Percentiles rank a stretch among this genome's conserved stretches.
Conservation (phyloP, 2,329 filamentous ascomycete species). For the Rhinocladiella mackenziei region DNA sequence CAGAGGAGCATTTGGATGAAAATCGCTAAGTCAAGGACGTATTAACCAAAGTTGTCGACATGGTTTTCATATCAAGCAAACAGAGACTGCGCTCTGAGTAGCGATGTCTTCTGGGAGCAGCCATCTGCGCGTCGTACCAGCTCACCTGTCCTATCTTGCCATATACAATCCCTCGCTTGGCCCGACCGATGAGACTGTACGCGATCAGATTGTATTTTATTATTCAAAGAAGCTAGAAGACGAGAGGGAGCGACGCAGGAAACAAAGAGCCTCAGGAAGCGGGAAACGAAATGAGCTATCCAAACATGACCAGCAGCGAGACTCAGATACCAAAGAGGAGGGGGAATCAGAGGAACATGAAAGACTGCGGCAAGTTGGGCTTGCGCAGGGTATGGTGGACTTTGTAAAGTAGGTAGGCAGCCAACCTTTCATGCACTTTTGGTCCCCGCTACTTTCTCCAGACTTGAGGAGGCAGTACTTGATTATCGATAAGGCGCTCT, state of each 20-base stretch:
- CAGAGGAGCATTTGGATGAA: neutral
- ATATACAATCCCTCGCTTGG: constrained; percentile 91
- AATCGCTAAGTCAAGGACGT: too few relatives aligned
- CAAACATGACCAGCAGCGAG: constrained; percentile 14
- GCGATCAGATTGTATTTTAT: constrained; percentile 90
- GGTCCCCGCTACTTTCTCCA: constrained; percentile 7
- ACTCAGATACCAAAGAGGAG: constrained; percentile 33
- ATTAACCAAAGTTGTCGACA: neutral
- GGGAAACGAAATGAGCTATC: neutral
- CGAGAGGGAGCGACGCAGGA: constrained; percentile 29
- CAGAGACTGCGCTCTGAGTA: neutral
- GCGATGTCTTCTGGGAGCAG: constrained; percentile 3
- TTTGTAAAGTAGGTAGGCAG: constrained; percentile 63
- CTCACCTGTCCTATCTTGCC: constrained; percentile 82
- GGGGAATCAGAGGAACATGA: constrained; percentile 71
- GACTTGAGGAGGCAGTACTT: neutral
- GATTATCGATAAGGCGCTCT: neutral
- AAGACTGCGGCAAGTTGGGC: constrained; percentile 83
- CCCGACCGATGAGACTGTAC: constrained; percentile 65
- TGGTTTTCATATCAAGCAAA: neutral
- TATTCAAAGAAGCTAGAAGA: constrained; percentile 51
- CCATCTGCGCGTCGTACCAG: constrained; percentile 58
- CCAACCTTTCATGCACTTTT: constrained; percentile 1
- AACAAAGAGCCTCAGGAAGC: constrained; percentile 4
- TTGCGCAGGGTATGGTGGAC: constrained; percentile 93